Conservation (phyloP, 2,329 filamentous ascomycete species). For the Apiospora sp. region DNA sequence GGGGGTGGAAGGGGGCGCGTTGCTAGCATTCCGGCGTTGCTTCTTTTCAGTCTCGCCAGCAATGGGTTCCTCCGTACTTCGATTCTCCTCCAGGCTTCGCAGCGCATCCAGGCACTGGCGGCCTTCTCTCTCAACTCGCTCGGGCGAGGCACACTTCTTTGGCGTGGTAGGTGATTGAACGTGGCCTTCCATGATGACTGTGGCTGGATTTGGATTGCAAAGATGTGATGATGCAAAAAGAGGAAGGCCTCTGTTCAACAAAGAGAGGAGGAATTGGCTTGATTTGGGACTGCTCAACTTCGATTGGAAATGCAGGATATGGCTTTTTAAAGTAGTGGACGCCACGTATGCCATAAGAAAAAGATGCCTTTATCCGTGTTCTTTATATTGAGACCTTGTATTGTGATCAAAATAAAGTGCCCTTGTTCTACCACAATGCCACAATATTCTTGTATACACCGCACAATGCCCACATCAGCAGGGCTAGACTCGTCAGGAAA, state of each 20-base stretch:
- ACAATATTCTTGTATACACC: not conserved
- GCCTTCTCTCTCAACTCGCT: not conserved
- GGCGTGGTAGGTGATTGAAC: not conserved
- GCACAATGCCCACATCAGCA: no score
- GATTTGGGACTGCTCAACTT: not conserved
- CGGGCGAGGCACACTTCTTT: not conserved
- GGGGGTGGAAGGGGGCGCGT: not conserved
- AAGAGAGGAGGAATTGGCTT: not conserved
- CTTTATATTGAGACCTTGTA: not conserved
- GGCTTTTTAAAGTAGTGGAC: not conserved
- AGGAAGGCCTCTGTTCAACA: not conserved
- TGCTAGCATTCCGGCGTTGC: not conserved
- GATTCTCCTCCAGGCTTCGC: not conserved
- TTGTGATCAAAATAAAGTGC: not conserved
- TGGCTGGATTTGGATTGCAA: not conserved
- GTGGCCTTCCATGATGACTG: not conserved
- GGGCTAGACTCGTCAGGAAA: not conserved
- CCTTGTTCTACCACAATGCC: not conserved
- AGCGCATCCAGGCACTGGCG: not conserved
- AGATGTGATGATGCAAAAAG: no score
- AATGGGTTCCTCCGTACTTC: not conserved
- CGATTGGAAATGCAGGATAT: not conserved
- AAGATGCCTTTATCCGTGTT: not conserved
- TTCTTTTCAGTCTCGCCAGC: not conserved
- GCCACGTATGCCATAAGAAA: not conserved